These are phyloP conservation scores for Corymbia calophylla DNA, from an alignment of 441 rosid species.

Conservation along the genomic window DNA sequence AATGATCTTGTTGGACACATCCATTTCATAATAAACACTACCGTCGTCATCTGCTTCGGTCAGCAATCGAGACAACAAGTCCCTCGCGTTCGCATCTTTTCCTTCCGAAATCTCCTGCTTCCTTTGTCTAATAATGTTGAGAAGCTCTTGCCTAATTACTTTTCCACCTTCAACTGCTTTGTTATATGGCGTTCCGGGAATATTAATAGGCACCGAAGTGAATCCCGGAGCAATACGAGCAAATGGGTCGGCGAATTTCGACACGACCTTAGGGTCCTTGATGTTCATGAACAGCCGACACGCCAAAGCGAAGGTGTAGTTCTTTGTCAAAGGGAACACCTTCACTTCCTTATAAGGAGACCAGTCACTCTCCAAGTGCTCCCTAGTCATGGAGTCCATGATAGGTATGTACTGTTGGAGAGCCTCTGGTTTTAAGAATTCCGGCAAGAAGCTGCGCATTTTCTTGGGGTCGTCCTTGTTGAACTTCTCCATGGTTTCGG, in stretches of 20 bases:
- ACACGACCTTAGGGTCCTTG: background rate
- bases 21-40: background rate
- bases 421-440: background rate
- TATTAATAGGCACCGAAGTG: background rate
- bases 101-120: background rate
- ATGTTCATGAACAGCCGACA: background rate
- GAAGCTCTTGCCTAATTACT: background rate
- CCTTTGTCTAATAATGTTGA: background rate
- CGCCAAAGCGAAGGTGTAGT: background rate
- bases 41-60: background rate
- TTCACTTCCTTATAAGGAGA: background rate
- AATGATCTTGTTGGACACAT: background rate
- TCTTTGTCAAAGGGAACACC: background rate
- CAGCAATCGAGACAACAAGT: background rate
- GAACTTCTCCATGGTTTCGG: background rate
- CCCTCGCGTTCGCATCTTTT: background rate
- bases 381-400: background rate
- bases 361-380: background rate
- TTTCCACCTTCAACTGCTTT: background rate
- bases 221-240: background rate
- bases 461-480: background rate
- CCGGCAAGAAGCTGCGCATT: background rate
- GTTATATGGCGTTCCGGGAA: background rate
- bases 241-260: background rate
- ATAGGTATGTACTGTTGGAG: background rate